phyloP scores from a whole-genome alignment of 306 rosid species.

The Cyclanthera cordifolia region DNA sequence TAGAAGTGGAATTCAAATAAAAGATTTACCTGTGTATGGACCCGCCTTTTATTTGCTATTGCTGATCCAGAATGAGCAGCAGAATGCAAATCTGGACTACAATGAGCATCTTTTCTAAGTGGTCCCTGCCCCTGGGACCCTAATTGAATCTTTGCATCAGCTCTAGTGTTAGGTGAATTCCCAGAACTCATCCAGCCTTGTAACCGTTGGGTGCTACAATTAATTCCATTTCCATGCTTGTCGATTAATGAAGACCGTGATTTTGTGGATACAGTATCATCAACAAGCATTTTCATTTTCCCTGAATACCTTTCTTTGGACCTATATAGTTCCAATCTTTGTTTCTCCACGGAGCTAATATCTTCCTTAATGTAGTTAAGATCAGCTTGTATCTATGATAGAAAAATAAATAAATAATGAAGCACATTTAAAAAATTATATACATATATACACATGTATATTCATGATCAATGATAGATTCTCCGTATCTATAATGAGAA shows the following conservation, averaged over 20 bases:
- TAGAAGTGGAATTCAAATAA: background rate
- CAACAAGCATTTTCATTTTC: constrained; percentile 50
- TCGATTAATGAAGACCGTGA: constrained; percentile 44
- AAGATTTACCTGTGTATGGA: constrained; percentile 53
- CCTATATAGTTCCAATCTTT: constrained; percentile 47
- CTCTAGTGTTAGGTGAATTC: constrained; percentile 32
- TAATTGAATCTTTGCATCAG: constrained; percentile 34
- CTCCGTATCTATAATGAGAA: background rate
- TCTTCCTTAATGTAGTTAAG: constrained; percentile 77
- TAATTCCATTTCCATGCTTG: constrained; percentile 37
- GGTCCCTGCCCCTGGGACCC: constrained; percentile 33
- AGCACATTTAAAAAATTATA: background rate
- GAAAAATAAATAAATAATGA: background rate
- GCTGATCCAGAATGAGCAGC: constrained; percentile 43
- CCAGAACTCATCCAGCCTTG: constrained; percentile 43
- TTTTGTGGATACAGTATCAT: constrained; percentile 47
- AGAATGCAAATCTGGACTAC: constrained; percentile 44
- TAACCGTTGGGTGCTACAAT: constrained; percentile 31
- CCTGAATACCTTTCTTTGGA: constrained; percentile 40
- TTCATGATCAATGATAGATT: background rate
- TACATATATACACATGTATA: no score
- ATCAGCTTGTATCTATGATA: constrained; percentile 62
- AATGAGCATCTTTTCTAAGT: constrained; percentile 36
- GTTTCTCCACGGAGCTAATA: constrained; percentile 64
- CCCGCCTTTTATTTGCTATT: constrained; percentile 53